Conservation (phyloP, 2,329 filamentous ascomycete species). For the Trichoderma citrinoviride region DNA sequence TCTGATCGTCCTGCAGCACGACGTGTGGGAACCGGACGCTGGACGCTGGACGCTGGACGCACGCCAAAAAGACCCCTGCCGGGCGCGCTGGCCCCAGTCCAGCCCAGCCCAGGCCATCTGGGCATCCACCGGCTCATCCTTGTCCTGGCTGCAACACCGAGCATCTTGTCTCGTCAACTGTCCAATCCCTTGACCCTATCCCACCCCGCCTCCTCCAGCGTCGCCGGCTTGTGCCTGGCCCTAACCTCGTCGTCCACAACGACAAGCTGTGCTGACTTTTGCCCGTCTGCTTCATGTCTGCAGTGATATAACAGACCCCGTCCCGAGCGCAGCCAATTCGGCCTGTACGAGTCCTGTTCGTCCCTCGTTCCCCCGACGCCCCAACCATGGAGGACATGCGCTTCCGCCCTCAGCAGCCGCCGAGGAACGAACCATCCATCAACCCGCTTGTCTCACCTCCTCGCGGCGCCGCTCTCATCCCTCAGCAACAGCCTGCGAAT, state of each 20-base stretch:
- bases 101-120: constrained; percentile 30
- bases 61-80: constrained; percentile 17
- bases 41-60: constrained; percentile 17
- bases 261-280: constrained; percentile 31
- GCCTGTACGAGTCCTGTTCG: constrained; percentile 40
- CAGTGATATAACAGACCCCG: constrained; percentile 32
- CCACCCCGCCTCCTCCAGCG: constrained; percentile 34
- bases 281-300: constrained; percentile 38
- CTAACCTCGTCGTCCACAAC: constrained; percentile 24
- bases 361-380: constrained; percentile 31
- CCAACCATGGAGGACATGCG: constrained; percentile 70
- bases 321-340: constrained; percentile 37
- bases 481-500: constrained; percentile 44
- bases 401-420: constrained; percentile 73
- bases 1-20: constrained; percentile 8
- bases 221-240: constrained; percentile 30
- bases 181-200: constrained; percentile 23
- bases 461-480: constrained; percentile 65
- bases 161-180: constrained; percentile 19
- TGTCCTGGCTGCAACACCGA: constrained; percentile 25
- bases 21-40: constrained; percentile 1
- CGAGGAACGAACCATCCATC: constrained; percentile 72
- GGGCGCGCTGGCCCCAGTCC: constrained; percentile 23
- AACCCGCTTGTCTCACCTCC: constrained; percentile 71
- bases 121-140: constrained; percentile 33